These are phyloP conservation scores for Solanum neorickii DNA, from an alignment of 257 asterid genomes.

Conservation along the genomic window DNA sequence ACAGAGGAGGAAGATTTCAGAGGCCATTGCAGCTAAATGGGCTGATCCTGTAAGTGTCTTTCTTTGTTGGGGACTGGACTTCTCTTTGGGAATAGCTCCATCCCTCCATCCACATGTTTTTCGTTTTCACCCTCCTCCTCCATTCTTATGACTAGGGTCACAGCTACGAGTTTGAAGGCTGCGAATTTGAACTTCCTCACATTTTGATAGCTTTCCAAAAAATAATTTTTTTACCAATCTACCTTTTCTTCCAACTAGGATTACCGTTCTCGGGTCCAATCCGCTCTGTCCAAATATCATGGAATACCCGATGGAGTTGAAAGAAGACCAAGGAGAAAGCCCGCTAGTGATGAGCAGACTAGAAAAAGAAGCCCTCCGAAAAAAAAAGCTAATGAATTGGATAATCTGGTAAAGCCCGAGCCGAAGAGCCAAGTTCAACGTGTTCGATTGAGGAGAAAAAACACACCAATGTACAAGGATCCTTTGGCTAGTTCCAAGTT, in stretches of 20 bases:
- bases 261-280: constrained; percentile 57
- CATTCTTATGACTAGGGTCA: background rate
- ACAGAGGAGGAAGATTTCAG: constrained; percentile 83
- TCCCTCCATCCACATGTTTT: background rate
- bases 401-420: constrained; percentile 15
- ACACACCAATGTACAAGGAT: constrained; percentile 53
- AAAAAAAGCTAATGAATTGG: constrained; percentile 21
- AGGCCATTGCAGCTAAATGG: constrained; percentile 92
- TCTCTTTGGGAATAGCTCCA: background rate
- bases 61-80: background rate
- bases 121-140: background rate
- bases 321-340: constrained; percentile 52
- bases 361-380: constrained; percentile 20
- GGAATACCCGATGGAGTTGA: constrained; percentile 43
- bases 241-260: constrained; percentile 22
- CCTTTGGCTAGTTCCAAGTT: constrained; percentile 65
- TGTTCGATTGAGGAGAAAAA: constrained; percentile 29
- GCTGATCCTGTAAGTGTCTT: constrained; percentile 73
- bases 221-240: background rate
- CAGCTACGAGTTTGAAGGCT: background rate
- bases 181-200: background rate
- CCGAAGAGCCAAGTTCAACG: constrained; percentile 23
- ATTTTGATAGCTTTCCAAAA: background rate
- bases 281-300: constrained; percentile 60
- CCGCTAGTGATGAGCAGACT: constrained; percentile 33